A percentile compares a stretch with the other conserved stretches of the same genome.
Conservation (phyloP, 2,329 filamentous ascomycete species). For the Penicillium psychrosexuale region DNA sequence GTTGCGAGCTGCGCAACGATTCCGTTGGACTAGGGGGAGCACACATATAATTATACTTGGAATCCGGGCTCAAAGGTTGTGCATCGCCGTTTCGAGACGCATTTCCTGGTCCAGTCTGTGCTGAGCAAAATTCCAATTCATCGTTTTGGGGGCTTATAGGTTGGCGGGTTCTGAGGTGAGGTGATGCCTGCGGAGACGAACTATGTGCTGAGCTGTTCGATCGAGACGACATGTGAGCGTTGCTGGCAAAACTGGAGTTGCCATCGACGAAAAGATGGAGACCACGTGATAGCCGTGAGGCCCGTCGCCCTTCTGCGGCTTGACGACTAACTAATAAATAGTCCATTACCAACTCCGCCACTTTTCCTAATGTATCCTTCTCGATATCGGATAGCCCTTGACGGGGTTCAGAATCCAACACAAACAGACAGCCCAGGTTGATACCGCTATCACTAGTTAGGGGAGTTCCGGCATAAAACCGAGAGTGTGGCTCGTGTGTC, state of each 20-base stretch:
- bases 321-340: conserved; percentile 13
- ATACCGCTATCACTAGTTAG: conserved; percentile 44
- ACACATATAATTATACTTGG: background rate
- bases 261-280: conserved; percentile 14
- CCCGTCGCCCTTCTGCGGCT: conserved; percentile 8
- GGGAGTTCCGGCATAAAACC: conserved; percentile 58
- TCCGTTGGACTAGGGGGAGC: background rate
- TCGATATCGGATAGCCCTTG: background rate
- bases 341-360: conserved; percentile 14
- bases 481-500: conserved; percentile 28
- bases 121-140: background rate
- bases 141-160: background rate
- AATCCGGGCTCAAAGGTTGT: background rate
- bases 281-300: conserved; percentile 8
- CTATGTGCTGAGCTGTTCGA: background rate
- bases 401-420: conserved; percentile 9
- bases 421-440: conserved; percentile 17
- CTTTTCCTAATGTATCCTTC: conserved; percentile 9
- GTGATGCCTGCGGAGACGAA: background rate
- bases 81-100: background rate
- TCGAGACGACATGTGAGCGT: background rate
- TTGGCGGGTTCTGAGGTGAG: background rate
- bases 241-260: conserved; percentile 6
- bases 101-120: background rate
- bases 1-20: background rate